phyloP scores from a whole-genome alignment of 306 rosid species.

The Medicago truncatula region MtrunA17r5.0-ANR NC_053044.1:37082001-37082500 shows the following conservation, averaged over 20 bases:
- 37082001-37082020: conserved; percentile 47
- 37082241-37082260: conserved; percentile 51
- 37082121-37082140: conserved; percentile 68
- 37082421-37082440: too few relatives aligned
- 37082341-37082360: not conserved
- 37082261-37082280: conserved; percentile 77
- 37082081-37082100: conserved; percentile 72
- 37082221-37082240: conserved; percentile 62
- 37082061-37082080: conserved; percentile 56
- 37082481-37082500: not conserved
- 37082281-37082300: conserved; percentile 64
- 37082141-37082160: conserved; percentile 74
- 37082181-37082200: conserved; percentile 62
- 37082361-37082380: too few relatives aligned
- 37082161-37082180: conserved; percentile 80
- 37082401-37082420: too few relatives aligned
- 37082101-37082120: conserved; percentile 65
- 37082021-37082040: conserved; percentile 45
- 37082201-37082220: conserved; percentile 64
- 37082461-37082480: not conserved
- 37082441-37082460: not conserved
- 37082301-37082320: conserved; percentile 63
- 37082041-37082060: conserved; percentile 58
- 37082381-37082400: not conserved
- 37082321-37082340: conserved; percentile 46